Percentiles rank a stretch among this genome's conserved stretches.
Evolutionary conservation across 768 basidiomycete genomes (phyloP).

Genomic region (Holtermannia corniformis): DNA sequence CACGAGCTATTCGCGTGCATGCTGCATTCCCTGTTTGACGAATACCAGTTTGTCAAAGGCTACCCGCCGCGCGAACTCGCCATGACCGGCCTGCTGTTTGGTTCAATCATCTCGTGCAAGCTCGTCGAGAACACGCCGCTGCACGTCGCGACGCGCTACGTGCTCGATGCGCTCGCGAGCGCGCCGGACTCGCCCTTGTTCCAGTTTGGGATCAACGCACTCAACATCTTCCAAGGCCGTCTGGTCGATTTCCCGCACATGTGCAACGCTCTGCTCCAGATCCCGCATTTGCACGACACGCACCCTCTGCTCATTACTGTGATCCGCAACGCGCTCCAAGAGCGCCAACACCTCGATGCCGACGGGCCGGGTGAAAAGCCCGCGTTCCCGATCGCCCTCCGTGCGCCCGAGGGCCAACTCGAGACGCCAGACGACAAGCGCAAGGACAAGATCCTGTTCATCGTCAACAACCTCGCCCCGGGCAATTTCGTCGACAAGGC

Average conservation of each 20-base stretch:
- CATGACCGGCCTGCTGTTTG: conserved; percentile 94
- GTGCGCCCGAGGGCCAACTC: conserved; percentile 42
- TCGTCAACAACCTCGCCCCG: conserved; percentile 93
- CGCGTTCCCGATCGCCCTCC: conserved; percentile 33
- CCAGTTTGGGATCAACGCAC: conserved; percentile 87
- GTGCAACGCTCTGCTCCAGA: conserved; percentile 76
- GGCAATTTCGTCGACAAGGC: conserved; percentile 85
- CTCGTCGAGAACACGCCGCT: conserved; percentile 90
- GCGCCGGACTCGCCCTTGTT: conserved; percentile 69
- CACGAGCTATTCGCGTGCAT: conserved; percentile 99
- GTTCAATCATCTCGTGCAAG: conserved; percentile 86
- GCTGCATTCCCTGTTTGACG: conserved; percentile 98
- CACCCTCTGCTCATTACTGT: conserved; percentile 68
- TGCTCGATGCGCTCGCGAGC: conserved; percentile 84
- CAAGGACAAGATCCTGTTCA: conserved; percentile 91
- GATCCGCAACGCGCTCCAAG: conserved; percentile 60
- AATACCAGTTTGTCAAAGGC: conserved; percentile 98
- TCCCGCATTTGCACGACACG: conserved; percentile 74
- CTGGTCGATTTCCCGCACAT: conserved; percentile 86
- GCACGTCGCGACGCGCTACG: conserved; percentile 91
- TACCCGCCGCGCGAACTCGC: conserved; percentile 87
- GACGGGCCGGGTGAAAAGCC: conserved; percentile 34
- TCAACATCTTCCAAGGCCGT: conserved; percentile 74
- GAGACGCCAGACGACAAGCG: conserved; percentile 63
- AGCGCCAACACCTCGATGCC: conserved; percentile 43